Conservation (phyloP, 306 rosid genomes). For the Styphnolobium japonicum region DNA sequence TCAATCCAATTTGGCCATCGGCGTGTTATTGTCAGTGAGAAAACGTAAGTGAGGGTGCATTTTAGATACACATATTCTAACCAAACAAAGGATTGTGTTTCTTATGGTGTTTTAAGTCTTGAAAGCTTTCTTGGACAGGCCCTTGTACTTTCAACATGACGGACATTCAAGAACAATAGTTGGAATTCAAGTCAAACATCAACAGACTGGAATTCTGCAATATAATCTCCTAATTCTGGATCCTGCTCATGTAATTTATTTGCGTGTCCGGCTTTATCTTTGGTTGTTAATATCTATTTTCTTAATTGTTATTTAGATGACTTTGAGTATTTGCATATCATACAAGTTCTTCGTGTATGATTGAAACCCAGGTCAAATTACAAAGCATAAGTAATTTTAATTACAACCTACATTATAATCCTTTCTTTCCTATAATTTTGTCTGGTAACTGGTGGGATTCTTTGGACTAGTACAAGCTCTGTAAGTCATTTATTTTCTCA, state of each 20-base stretch:
- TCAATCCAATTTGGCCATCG: constrained; percentile 38
- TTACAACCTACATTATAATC: neutral
- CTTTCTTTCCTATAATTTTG: neutral
- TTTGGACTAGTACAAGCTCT: neutral
- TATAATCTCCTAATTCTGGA: constrained; percentile 75
- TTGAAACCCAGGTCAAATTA: neutral
- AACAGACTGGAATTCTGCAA: constrained; percentile 41
- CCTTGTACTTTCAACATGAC: constrained; percentile 88
- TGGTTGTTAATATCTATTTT: constrained; percentile 13
- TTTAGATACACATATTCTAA: neutral
- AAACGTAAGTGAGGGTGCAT: constrained; percentile 51
- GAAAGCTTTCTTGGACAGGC: constrained; percentile 51
- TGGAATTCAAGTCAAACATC: constrained; percentile 80
- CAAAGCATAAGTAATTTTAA: constrained; percentile 2
- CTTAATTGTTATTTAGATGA: neutral
- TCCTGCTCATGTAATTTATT: constrained; percentile 70
- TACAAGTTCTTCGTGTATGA: neutral
- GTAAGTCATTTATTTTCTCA: neutral
- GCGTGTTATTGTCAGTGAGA: constrained; percentile 51
- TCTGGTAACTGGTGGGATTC: constrained; percentile 7
- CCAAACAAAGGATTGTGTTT: constrained; percentile 18
- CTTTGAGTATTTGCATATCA: constrained; percentile 14
- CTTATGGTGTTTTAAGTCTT: constrained; percentile 29
- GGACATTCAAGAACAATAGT: constrained; percentile 92
- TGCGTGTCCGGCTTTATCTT: neutral